Percentiles rank a stretch among this genome's conserved stretches.
Evolutionary conservation across 2,329 filamentous ascomycete species (phyloP).

Genomic region (Scedosporium minutisporum): DNA sequence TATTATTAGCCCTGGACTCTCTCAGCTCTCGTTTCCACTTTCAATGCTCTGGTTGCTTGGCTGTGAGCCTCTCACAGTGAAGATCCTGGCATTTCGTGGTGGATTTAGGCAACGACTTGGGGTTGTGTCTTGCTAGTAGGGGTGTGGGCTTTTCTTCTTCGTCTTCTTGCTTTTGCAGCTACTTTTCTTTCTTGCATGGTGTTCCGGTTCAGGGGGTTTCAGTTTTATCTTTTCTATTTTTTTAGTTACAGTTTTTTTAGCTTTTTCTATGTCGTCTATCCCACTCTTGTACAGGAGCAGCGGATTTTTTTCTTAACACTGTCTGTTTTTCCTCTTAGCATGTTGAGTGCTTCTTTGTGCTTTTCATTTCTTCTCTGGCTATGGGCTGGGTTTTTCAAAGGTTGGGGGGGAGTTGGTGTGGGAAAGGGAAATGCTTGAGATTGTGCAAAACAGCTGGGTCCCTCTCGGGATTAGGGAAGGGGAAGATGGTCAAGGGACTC

Average conservation of each 20-base stretch:
- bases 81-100: too few species aligned
- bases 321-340: neutral
- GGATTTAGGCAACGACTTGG: neutral
- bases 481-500: too few species aligned
- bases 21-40: constrained; percentile 7
- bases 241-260: neutral
- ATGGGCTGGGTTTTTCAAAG: neutral
- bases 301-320: neutral
- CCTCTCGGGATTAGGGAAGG: neutral
- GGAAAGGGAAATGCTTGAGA: neutral
- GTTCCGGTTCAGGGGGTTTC: constrained; percentile 3
- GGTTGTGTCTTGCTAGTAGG: neutral
- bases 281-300: neutral
- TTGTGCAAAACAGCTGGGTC: neutral
- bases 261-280: neutral
- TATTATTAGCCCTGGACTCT: constrained; percentile 11
- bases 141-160: neutral
- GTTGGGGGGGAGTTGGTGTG: neutral
- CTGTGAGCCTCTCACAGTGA: neutral
- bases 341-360: neutral
- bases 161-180: constrained; percentile 9
- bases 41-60: neutral
- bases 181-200: constrained; percentile 9
- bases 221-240: constrained; percentile 1
- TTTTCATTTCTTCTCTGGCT: neutral